phyloP scores from a whole-genome alignment of 371 early-diverging fungal genomes.

The Furculomyces boomerangus region DNA sequence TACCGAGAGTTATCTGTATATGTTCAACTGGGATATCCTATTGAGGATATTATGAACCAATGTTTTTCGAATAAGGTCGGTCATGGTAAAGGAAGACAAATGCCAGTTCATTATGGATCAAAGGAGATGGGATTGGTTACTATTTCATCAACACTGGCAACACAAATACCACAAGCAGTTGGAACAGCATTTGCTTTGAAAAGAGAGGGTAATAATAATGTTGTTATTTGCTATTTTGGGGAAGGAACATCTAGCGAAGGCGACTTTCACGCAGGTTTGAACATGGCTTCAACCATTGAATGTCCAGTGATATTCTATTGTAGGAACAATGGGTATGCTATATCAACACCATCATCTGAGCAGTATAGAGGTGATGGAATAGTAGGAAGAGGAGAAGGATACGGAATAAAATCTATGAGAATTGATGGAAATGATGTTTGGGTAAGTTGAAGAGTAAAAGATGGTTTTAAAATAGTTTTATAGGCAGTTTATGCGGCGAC shows the following conservation, averaged over 20 bases:
- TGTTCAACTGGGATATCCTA: conserved; percentile 80
- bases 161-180: conserved; percentile 96
- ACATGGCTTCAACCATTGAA: conserved; percentile 86
- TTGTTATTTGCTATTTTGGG: conserved; percentile 88
- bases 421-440: conserved; percentile 96
- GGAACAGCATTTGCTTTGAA: conserved; percentile 95
- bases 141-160: conserved; percentile 90
- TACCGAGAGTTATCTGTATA: conserved; percentile 91
- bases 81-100: conserved; percentile 89
- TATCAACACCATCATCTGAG: conserved; percentile 85
- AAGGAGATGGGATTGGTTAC: conserved; percentile 77
- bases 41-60: conserved; percentile 89
- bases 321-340: conserved; percentile 97
- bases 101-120: conserved; percentile 95
- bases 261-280: conserved; percentile 94
- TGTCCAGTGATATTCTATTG: conserved; percentile 90
- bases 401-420: conserved; percentile 92
- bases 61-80: conserved; percentile 82
- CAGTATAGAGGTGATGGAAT: conserved; percentile 97
- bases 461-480: no score
- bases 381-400: conserved; percentile 75
- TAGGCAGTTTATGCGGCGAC: conserved; percentile 82
- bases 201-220: conserved; percentile 48
- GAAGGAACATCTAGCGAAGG: conserved; percentile 96
- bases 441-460: conserved; percentile 9